Percentiles rank a stretch among this genome's conserved stretches.
These are phyloP conservation scores for Microdochium paspali DNA, from an alignment of 2,329 filamentous ascomycete genomes.

Conservation along the genomic window DNA sequence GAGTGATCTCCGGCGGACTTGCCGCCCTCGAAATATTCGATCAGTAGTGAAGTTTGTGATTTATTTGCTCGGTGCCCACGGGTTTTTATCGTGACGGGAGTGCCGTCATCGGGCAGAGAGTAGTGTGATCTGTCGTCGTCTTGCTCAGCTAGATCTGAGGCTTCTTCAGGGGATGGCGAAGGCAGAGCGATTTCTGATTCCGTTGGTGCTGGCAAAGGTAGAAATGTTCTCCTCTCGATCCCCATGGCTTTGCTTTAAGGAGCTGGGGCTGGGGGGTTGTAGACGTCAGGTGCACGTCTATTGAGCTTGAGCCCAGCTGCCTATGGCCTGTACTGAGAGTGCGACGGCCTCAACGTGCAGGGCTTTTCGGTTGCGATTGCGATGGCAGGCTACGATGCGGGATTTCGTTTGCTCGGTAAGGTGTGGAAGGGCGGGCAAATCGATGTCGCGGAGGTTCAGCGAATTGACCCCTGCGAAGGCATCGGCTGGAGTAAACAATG, in stretches of 20 bases:
- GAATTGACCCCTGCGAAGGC: background rate
- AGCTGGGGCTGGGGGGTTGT: background rate
- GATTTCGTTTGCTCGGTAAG: background rate
- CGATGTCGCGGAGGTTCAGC: background rate
- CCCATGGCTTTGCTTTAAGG: conserved; percentile 29
- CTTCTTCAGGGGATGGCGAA: conserved; percentile 44
- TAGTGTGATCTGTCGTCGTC: conserved; percentile 66
- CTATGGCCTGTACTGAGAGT: background rate
- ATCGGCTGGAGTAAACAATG: background rate
- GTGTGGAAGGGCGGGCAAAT: background rate
- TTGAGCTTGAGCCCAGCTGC: background rate
- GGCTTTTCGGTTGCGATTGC: background rate
- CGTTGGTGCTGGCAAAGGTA: conserved; percentile 70
- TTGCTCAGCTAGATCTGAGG: conserved; percentile 55
- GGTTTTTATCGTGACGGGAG: conserved; percentile 85
- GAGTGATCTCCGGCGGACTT: conserved; percentile 42
- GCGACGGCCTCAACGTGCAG: background rate
- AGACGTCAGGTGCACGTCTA: background rate
- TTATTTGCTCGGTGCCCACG: conserved; percentile 47
- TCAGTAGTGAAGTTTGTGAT: conserved; percentile 84
- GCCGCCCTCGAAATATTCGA: conserved; percentile 87
- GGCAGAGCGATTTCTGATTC: conserved; percentile 35
- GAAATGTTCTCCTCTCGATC: conserved; percentile 44
- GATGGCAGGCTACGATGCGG: background rate
- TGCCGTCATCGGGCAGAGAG: conserved; percentile 78